phyloP scores from a whole-genome alignment of 805 yeast genomes.

The Cyberlindnera bimundalis region DNA sequence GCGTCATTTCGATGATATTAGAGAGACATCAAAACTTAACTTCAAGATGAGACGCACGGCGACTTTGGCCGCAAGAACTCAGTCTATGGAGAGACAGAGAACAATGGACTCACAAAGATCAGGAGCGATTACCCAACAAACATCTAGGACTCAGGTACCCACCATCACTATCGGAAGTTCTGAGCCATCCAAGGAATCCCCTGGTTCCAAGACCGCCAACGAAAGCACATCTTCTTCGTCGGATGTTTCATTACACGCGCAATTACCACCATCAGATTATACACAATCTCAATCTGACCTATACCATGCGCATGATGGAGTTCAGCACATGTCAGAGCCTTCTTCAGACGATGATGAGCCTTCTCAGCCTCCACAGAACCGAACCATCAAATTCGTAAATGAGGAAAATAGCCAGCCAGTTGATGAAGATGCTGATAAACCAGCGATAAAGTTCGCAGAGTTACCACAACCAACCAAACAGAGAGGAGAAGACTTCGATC shows the following conservation, averaged over 20 bases:
- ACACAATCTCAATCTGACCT: constrained; percentile 12
- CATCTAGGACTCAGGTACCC: neutral
- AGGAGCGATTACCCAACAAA: neutral
- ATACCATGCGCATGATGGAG: constrained; percentile 9
- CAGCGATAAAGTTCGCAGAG: constrained; percentile 24
- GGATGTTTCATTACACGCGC: constrained; percentile 9
- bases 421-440: neutral
- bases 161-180: neutral
- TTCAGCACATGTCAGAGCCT: constrained; percentile 25
- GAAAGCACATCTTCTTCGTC: constrained; percentile 16
- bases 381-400: constrained; percentile 12
- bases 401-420: neutral
- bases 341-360: constrained; percentile 22
- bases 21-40: constrained; percentile 70
- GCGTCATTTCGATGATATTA: constrained; percentile 78
- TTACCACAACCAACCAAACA: constrained; percentile 24
- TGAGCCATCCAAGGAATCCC: constrained; percentile 5
- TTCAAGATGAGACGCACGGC: constrained; percentile 80
- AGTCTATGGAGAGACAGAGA: constrained; percentile 24
- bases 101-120: constrained; percentile 15
- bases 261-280: constrained; percentile 2
- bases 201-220: constrained; percentile 3
- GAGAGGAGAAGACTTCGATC: constrained; percentile 52
- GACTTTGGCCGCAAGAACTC: constrained; percentile 56
- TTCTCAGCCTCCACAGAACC: constrained; percentile 8